A percentile compares a stretch with the other conserved stretches of the same genome.
These are phyloP conservation scores for Heliosperma pusillum DNA, from an alignment of 148 eudicot species.

Conservation along the genomic window DNA sequence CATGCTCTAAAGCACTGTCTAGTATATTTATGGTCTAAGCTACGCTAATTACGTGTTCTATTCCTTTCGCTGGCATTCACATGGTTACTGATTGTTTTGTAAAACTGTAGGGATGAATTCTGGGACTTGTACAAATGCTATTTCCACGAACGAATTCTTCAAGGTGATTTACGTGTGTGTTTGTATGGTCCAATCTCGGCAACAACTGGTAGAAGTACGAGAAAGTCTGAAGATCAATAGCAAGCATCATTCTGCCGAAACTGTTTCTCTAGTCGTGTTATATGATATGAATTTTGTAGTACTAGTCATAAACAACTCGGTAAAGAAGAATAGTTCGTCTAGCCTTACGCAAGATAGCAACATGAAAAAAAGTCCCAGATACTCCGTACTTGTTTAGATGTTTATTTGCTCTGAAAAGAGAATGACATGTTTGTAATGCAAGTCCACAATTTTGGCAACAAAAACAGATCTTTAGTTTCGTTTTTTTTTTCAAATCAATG, in stretches of 20 bases:
- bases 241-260: neutral
- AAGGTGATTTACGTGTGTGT: conserved; percentile 63
- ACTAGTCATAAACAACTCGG: neutral
- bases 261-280: neutral
- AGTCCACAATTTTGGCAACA: too few relatives aligned
- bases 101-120: conserved; percentile 64
- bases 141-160: conserved; percentile 56
- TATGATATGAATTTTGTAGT: neutral
- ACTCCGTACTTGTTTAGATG: neutral
- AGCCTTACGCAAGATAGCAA: neutral
- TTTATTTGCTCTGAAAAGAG: too few relatives aligned
- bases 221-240: conserved; percentile 23
- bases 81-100: conserved; percentile 3
- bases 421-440: too few relatives aligned
- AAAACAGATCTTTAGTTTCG: too few relatives aligned
- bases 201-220: conserved; percentile 14
- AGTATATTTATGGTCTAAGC: too few relatives aligned
- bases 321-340: neutral
- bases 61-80: neutral
- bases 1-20: neutral
- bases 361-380: neutral
- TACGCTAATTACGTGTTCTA: neutral
- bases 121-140: conserved; percentile 75
- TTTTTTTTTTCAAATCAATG: too few relatives aligned
- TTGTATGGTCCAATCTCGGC: conserved; percentile 52